phyloP scores from a whole-genome alignment of 257 asterid species.

The Rehmannia glutinosa region DNA sequence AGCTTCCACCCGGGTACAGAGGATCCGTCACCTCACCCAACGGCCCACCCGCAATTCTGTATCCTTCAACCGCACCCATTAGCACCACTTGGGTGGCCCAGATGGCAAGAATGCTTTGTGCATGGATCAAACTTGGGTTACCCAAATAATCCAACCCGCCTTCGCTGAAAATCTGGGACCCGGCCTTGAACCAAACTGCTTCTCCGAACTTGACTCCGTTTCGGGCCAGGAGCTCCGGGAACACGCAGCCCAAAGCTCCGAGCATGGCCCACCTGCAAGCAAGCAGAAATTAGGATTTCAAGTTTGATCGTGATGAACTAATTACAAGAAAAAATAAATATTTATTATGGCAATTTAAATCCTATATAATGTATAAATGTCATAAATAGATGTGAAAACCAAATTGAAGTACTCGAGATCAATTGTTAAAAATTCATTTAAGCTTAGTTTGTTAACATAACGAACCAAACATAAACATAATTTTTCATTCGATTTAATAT shows the following conservation, averaged over 20 bases:
- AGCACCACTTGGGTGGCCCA: constrained; percentile 24
- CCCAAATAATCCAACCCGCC: constrained; percentile 30
- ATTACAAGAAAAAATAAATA: too few species aligned
- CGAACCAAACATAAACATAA: too few species aligned
- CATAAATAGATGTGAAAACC: too few species aligned
- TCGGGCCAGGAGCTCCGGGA: constrained; percentile 16
- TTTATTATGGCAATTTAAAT: too few species aligned
- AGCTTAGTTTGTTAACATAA: too few species aligned
- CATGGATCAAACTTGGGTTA: constrained; percentile 16
- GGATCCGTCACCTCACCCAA: constrained; percentile 25
- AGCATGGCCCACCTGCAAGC: constrained; percentile 11
- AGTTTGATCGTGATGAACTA: too few species aligned
- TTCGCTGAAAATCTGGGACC: constrained; percentile 25
- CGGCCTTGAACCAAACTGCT: constrained; percentile 31
- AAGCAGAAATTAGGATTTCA: too few species aligned
- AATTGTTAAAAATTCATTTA: too few species aligned
- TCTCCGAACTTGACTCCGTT: constrained; percentile 21
- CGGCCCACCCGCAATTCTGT: constrained; percentile 21
- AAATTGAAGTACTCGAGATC: too few species aligned
- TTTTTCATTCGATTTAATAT: too few species aligned
- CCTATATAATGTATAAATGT: too few species aligned
- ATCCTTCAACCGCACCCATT: constrained; percentile 33
- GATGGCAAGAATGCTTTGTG: constrained; percentile 28
- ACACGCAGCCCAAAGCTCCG: background rate
- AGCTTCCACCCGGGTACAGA: too few species aligned